Conservation (phyloP, 225 moss, liverwort and hornwort genomes). For the Polytrichum commune region DNA sequence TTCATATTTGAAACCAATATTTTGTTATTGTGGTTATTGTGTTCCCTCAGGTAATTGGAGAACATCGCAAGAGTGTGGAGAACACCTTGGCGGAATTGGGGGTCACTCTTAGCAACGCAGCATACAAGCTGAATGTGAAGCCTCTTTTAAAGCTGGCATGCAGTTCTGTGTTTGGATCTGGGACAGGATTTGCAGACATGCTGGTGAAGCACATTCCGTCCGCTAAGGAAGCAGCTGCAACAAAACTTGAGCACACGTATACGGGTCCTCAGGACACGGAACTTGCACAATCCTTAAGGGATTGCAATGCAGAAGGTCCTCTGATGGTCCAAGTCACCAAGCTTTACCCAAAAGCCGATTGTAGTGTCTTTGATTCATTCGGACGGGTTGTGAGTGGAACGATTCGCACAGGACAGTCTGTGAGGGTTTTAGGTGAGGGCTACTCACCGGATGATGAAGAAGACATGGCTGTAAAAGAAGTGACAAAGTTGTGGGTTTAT, state of each 20-base stretch:
- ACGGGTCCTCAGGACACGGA: slow-evolving; percentile 78
- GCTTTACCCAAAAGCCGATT: slow-evolving; percentile 88
- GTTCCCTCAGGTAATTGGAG: slow-evolving; percentile 68
- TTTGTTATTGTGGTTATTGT: neutral
- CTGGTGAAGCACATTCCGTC: slow-evolving; percentile 90
- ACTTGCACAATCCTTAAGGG: slow-evolving; percentile 80
- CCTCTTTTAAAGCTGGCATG: slow-evolving; percentile 90
- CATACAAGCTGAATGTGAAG: slow-evolving; percentile 95
- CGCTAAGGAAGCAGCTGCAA: slow-evolving; percentile 82
- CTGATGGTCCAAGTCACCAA: slow-evolving; percentile 95
- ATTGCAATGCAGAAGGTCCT: slow-evolving; percentile 81
- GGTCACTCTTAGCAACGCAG: slow-evolving; percentile 80
- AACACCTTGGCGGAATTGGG: slow-evolving; percentile 76
- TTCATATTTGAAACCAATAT: neutral
- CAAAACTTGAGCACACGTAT: slow-evolving; percentile 84
- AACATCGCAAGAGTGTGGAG: slow-evolving; percentile 92
- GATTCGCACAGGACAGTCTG: slow-evolving; percentile 83
- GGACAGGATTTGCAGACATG: slow-evolving; percentile 95
- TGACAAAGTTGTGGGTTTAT: slow-evolving; percentile 96
- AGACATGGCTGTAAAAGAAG: slow-evolving; percentile 92
- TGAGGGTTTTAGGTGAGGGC: slow-evolving; percentile 87
- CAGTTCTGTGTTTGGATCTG: slow-evolving; percentile 90
- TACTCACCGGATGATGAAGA: slow-evolving; percentile 97
- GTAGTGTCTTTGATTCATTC: slow-evolving; percentile 94
- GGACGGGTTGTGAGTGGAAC: slow-evolving; percentile 94